These are phyloP conservation scores for Vishniacozyma victoriae DNA, from an alignment of 768 basidiomycete genomes.

Conservation along the genomic window DNA sequence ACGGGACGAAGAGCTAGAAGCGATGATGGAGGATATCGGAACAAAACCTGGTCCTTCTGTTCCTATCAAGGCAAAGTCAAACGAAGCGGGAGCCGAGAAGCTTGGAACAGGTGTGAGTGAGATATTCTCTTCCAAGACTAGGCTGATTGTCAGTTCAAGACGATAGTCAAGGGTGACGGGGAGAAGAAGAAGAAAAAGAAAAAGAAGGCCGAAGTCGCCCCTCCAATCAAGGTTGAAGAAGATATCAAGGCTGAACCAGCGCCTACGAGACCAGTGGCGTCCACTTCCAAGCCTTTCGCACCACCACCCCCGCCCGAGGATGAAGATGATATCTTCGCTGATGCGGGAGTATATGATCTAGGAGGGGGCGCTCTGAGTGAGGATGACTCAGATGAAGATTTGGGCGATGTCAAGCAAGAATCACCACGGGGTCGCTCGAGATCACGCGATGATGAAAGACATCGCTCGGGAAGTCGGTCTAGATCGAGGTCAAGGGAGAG, in stretches of 20 bases:
- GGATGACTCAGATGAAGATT: constrained; percentile 23
- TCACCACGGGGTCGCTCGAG: not conserved
- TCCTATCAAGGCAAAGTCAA: not conserved
- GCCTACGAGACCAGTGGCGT: not conserved
- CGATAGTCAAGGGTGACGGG: constrained; percentile 26
- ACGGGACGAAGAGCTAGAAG: constrained; percentile 67
- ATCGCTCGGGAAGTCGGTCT: not conserved
- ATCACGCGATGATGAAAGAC: not conserved
- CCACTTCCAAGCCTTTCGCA: not conserved
- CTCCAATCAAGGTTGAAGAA: not conserved
- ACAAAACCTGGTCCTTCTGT: too few relatives aligned
- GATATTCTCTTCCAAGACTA: not conserved
- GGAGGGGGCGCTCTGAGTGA: constrained; percentile 47
- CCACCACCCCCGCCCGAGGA: constrained; percentile 48
- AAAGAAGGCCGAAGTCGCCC: constrained; percentile 38
- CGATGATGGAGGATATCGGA: constrained; percentile 6
- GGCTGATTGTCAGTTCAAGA: constrained; percentile 36
- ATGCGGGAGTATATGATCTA: constrained; percentile 75
- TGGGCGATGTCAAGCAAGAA: not conserved
- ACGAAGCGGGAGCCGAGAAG: constrained; percentile 6
- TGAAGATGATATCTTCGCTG: constrained; percentile 76
- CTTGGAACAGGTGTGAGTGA: constrained; percentile 38
- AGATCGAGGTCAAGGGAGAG: constrained; percentile 14
- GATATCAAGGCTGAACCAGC: constrained; percentile 1
- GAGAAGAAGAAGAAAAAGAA: constrained; percentile 39